Evolutionary conservation across 2,329 filamentous ascomycete genomes (phyloP).

Genomic region (Colletotrichum australisinense): DNA sequence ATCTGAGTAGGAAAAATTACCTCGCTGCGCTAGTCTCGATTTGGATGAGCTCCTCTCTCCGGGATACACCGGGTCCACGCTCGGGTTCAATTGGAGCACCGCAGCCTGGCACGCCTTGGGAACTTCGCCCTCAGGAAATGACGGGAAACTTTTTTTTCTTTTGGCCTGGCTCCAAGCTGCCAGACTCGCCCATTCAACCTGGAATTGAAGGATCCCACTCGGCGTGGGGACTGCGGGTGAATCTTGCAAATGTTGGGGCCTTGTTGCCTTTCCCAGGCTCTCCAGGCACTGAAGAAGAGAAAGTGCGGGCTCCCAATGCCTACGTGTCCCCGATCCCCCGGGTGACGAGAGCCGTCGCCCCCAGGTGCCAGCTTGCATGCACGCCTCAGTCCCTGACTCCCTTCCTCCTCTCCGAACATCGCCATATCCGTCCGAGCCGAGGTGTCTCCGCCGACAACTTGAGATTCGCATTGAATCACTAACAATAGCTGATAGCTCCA

Average conservation of each 20-base stretch:
- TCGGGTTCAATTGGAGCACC: conserved; percentile 32
- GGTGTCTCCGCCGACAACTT: background rate
- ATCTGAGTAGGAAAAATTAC: conserved; percentile 33
- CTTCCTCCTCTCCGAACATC: background rate
- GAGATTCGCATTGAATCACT: background rate
- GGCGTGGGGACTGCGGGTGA: conserved; percentile 26
- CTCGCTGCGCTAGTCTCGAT: conserved; percentile 32
- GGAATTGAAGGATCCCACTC: conserved; percentile 24
- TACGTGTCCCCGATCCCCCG: conserved; percentile 10
- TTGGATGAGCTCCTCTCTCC: conserved; percentile 20
- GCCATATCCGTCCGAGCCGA: conserved; percentile 5
- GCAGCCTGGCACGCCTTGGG: background rate
- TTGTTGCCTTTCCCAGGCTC: conserved; percentile 24
- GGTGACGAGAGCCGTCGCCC: background rate
- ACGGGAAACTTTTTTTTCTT: conserved; percentile 28
- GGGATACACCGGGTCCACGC: conserved; percentile 32
- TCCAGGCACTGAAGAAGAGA: conserved; percentile 7
- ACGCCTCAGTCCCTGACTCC: background rate
- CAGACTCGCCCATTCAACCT: background rate
- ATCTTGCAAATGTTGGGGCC: conserved; percentile 20
- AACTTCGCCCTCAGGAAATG: conserved; percentile 7
- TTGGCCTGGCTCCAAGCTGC: background rate
- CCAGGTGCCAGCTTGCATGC: background rate
- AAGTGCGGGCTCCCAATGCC: background rate
- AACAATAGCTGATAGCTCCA: background rate